Base-by-base conservation (phyloP, 345 rosid species). In the Eucalyptus decipiens region DNA sequence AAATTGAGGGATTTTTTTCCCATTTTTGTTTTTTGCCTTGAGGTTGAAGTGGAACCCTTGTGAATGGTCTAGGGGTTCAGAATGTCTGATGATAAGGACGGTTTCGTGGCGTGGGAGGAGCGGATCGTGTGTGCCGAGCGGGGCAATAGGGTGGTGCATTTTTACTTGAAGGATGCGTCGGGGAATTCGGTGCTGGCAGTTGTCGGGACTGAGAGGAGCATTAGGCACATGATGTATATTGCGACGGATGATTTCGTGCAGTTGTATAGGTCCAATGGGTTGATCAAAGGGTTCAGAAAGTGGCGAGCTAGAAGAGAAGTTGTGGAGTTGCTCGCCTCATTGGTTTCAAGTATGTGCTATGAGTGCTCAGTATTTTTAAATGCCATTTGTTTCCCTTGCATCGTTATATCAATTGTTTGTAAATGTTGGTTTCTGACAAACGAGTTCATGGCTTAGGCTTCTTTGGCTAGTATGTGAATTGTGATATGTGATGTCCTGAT, bases 301-400 rank as follows among this genome's bases (percentile, higher is more conserved):
- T 93, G 95, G 96, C 91, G 93, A 88, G 91, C 94, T n/a, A 91
- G 94, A 76, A 87, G 96, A 80, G 96, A 94, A 72, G 96, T 93
- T 43, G 94, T 93, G 52, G 92, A 93, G n/a, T 92, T 93, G 94
- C 89, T 94, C 87, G 86, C 92, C 11, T 91, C 93, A 17, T 40
- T 93, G 87, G 89, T 87, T 89, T 88, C 91, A 89, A 86, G 89
- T 91, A 88, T 50, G 89, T 89, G 54, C 49, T 80, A 45, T 8
- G 69, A 23, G 19, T 81, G 65, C 85, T 50, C 89, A 48, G 28
- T 86, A 40, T 60, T 80, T 80, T 43, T 90, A 13, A 19, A 28
- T 88, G 56, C 42, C 86, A 17, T 60, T 60, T 28, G 3, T 85
- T 85, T 32, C 42, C 40, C 87, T 48, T 48, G 87, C 54, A 6